A percentile compares a stretch with the other conserved stretches of the same genome.
These are phyloP conservation scores for Lonicera japonica DNA, from an alignment of 129 eudicot species.

Conservation along the genomic window DNA sequence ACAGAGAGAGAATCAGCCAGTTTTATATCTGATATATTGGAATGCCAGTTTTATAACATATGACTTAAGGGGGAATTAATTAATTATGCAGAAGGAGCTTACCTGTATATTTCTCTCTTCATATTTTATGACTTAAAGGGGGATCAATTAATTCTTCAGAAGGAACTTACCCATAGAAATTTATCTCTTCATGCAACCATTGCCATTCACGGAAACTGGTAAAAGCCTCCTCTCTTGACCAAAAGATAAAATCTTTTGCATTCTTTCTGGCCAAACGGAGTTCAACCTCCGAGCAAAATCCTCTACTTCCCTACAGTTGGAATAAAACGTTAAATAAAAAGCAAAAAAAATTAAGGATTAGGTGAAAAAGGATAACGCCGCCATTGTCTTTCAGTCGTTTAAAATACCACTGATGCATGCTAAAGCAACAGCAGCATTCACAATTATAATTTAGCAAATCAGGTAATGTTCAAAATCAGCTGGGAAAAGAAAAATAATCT, in stretches of 20 bases:
- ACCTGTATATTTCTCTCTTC: too few relatives aligned
- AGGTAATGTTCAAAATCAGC: too few relatives aligned
- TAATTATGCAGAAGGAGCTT: too few relatives aligned
- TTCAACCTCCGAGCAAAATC: slow-evolving; percentile 77
- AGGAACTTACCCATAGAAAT: slow-evolving; percentile 22
- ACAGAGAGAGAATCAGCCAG: too few relatives aligned
- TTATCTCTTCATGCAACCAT: slow-evolving; percentile 27
- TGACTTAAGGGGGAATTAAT: too few relatives aligned
- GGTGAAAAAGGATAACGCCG: not conserved
- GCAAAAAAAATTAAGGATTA: not conserved
- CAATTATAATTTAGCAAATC: too few relatives aligned
- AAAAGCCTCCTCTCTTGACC: slow-evolving; percentile 40
- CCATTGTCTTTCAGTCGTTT: too few relatives aligned
- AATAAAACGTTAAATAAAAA: not conserved
- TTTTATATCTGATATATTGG: too few relatives aligned
- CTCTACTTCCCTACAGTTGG: slow-evolving; percentile 61
- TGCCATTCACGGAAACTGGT: slow-evolving; percentile 29
- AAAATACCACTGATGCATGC: too few relatives aligned
- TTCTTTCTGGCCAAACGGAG: slow-evolving; percentile 66
- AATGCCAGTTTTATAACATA: too few relatives aligned
- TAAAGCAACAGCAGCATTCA: too few relatives aligned
- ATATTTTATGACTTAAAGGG: not conserved
- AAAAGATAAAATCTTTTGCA: slow-evolving; percentile 37
- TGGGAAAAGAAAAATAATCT: too few relatives aligned
- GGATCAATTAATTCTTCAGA: not conserved